Conservation (phyloP, 176 grass and related monocot genomes). For the Melocanna baccifera region DNA sequence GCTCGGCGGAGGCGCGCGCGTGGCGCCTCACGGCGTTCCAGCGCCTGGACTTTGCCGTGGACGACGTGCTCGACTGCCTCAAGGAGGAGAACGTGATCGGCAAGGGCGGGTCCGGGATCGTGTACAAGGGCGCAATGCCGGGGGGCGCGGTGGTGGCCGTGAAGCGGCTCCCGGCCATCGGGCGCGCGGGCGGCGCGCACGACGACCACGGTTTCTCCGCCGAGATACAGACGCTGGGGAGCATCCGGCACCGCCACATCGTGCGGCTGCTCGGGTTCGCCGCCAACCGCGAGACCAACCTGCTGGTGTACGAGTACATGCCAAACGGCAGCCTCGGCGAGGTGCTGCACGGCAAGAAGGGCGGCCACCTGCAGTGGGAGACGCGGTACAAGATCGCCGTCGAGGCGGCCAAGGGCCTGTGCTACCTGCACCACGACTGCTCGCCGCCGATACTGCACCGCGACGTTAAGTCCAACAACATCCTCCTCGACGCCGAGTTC, state of each 20-base stretch:
- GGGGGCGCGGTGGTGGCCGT: slow-evolving; percentile 64
- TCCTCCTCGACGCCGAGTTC: slow-evolving; percentile 72
- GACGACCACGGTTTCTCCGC: slow-evolving; percentile 87
- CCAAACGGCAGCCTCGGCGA: slow-evolving; percentile 90
- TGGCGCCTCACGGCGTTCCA: slow-evolving; percentile 93
- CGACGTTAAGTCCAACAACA: slow-evolving; percentile 98
- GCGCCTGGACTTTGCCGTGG: slow-evolving; percentile 72
- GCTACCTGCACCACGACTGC: slow-evolving; percentile 97
- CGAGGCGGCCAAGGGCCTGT: slow-evolving; percentile 90
- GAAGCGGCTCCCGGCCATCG: slow-evolving; percentile 73
- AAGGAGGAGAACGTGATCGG: slow-evolving; percentile 94
- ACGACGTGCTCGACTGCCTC: slow-evolving; percentile 80
- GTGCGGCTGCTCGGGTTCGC: slow-evolving; percentile 84
- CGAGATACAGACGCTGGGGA: slow-evolving; percentile 87
- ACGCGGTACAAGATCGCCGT: slow-evolving; percentile 89
- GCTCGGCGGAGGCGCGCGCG: slow-evolving; percentile 52
- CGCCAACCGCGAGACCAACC: slow-evolving; percentile 70
- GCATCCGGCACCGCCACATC: slow-evolving; percentile 90
- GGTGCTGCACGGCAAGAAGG: slow-evolving; percentile 88
- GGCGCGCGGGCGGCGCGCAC: slow-evolving; percentile 48
- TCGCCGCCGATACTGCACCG: slow-evolving; percentile 82
- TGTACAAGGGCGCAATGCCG: slow-evolving; percentile 81
- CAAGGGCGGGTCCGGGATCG: slow-evolving; percentile 83
- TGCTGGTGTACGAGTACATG: slow-evolving; percentile 95
- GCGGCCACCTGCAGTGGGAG: slow-evolving; percentile 74